Conservation (phyloP, 176 grass and related monocot genomes). For the Elaeis guineensis region DNA sequence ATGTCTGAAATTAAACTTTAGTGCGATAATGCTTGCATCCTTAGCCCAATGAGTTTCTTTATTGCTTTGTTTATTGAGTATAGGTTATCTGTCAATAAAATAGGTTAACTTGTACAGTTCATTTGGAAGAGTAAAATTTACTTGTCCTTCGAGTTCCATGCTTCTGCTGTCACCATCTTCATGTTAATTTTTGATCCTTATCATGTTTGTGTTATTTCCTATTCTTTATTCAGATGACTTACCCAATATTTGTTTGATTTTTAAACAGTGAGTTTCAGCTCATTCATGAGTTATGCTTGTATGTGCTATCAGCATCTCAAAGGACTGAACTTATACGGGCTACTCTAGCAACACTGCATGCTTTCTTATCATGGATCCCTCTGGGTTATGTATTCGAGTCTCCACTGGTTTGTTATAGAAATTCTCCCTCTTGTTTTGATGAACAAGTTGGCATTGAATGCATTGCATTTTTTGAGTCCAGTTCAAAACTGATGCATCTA, state of each 20-base stretch:
- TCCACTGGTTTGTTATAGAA: conserved; percentile 48
- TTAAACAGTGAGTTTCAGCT: conserved; percentile 85
- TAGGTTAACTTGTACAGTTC: too few species aligned
- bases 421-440: not conserved
- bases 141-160: too few species aligned
- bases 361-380: conserved; percentile 98
- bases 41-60: too few species aligned
- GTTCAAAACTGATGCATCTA: conserved; percentile 13
- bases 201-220: too few species aligned
- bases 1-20: too few species aligned
- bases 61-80: too few species aligned
- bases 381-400: conserved; percentile 97
- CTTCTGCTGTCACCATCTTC: too few species aligned
- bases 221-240: not conserved
- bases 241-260: conserved; percentile 17
- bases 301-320: conserved; percentile 93
- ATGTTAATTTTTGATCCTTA: too few species aligned
- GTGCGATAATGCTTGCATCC: too few species aligned
- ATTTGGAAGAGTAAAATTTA: too few species aligned
- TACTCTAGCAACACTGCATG: conserved; percentile 96
- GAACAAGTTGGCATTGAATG: not conserved
- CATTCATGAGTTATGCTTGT: conserved; percentile 98
- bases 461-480: not conserved
- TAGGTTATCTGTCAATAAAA: too few species aligned
- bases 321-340: conserved; percentile 80